phyloP scores from a whole-genome alignment of 257 asterid genomes.

The Solanum bulbocastanum region DNA sequence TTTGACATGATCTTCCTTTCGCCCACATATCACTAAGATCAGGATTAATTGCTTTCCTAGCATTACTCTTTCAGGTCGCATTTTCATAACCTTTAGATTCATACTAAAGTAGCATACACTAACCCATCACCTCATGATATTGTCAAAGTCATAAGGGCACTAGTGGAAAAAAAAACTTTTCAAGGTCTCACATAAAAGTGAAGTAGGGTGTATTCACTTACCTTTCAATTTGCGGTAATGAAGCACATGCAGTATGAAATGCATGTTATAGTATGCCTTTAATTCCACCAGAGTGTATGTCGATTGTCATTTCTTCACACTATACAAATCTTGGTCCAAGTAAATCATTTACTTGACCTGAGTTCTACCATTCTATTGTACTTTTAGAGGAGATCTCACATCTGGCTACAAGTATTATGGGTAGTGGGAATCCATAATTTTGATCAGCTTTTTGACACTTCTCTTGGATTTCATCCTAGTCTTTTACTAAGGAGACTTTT shows the following conservation, averaged over 20 bases:
- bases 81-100: not conserved
- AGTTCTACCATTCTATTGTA: too few relatives aligned
- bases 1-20: not conserved
- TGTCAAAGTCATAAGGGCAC: too few relatives aligned
- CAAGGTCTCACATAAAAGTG: not conserved
- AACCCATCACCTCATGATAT: too few relatives aligned
- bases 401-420: too few relatives aligned
- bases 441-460: not conserved
- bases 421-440: too few relatives aligned
- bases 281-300: not conserved
- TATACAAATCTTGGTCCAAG: too few relatives aligned
- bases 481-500: too few relatives aligned
- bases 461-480: not conserved
- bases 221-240: not conserved
- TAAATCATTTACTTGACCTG: too few relatives aligned
- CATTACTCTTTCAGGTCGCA: not conserved
- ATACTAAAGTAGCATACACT: too few relatives aligned
- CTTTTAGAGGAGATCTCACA: too few relatives aligned
- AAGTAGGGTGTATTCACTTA: too few relatives aligned
- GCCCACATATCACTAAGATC: not conserved
- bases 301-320: not conserved
- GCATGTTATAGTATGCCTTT: not conserved
- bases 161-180: too few relatives aligned
- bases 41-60: not conserved
- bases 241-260: not conserved